Evolutionary conservation across 2,329 filamentous ascomycete species (phyloP).

Genomic region (Aspergillus terreus): DNA sequence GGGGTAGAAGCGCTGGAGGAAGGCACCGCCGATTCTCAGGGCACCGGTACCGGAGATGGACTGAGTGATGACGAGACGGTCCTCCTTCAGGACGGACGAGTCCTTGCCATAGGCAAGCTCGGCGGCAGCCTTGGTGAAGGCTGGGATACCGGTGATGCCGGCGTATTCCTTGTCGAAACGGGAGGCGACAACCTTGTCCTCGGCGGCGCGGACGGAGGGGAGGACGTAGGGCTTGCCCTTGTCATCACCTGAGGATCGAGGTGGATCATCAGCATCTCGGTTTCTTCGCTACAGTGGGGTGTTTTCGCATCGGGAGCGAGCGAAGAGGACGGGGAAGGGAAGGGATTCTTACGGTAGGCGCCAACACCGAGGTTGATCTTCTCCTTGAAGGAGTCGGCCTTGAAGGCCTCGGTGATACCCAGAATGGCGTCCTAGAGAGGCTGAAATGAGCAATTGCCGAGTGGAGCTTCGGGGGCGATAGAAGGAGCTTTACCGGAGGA

Average conservation of each 20-base stretch:
- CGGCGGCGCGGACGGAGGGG: slow-evolving; percentile 83
- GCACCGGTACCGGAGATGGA: slow-evolving; percentile 97
- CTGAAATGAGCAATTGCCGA: slow-evolving; percentile 1
- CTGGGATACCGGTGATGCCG: slow-evolving; percentile 90
- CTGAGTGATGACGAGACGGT: slow-evolving; percentile 87
- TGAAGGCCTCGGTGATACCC: slow-evolving; percentile 92
- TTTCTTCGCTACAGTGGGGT: not conserved
- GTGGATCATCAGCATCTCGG: not conserved
- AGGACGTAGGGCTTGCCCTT: slow-evolving; percentile 97
- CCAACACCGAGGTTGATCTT: slow-evolving; percentile 99
- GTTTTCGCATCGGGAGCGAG: not conserved
- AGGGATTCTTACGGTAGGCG: slow-evolving; percentile 68
- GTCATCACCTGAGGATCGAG: slow-evolving; percentile 62
- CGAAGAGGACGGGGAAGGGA: not conserved
- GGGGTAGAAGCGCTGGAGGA: slow-evolving; percentile 88
- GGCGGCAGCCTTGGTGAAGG: slow-evolving; percentile 90
- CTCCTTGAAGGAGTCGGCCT: slow-evolving; percentile 85
- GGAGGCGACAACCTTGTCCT: slow-evolving; percentile 75
- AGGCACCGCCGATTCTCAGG: slow-evolving; percentile 88
- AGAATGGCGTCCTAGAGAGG: slow-evolving; percentile 42
- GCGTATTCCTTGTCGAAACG: slow-evolving; percentile 95
- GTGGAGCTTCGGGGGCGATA: not conserved
- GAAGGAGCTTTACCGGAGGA: slow-evolving; percentile 68
- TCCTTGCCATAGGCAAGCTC: slow-evolving; percentile 84
- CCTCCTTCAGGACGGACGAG: slow-evolving; percentile 68